These are phyloP conservation scores for Lentithecium fluviatile DNA, from an alignment of 495 filamentous ascomycete species.

Conservation along the genomic window DNA sequence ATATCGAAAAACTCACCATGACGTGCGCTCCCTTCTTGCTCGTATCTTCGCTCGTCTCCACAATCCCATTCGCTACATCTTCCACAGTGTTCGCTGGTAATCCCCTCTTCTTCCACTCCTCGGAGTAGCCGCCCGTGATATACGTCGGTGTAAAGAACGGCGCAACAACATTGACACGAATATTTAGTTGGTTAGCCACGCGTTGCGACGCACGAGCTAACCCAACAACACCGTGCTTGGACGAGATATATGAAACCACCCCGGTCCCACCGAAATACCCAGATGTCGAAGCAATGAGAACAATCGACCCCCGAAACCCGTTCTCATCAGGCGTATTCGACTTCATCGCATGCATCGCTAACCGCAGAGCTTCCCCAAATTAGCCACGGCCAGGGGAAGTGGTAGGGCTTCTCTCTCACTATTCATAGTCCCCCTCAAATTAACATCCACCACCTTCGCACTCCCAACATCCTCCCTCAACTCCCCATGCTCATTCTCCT, in stretches of 20 bases:
- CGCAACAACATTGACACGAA: conserved; percentile 26
- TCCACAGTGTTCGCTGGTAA: conserved; percentile 30
- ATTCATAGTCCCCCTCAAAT: conserved; percentile 47
- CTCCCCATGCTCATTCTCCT: conserved; percentile 45
- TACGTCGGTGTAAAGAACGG: conserved; percentile 33
- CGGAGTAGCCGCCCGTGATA: conserved; percentile 24
- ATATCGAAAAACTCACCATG: conserved; percentile 9
- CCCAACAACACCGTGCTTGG: conserved; percentile 28
- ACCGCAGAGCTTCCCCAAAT: conserved; percentile 14
- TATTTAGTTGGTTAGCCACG: conserved; percentile 12
- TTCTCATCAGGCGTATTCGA: conserved; percentile 12
- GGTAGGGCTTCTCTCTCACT: conserved; percentile 20
- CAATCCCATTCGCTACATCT: conserved; percentile 22
- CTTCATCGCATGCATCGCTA: conserved; percentile 25
- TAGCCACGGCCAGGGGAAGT: background rate
- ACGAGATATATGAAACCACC: conserved; percentile 23
- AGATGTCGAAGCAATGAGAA: conserved; percentile 30
- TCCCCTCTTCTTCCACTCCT: conserved; percentile 18
- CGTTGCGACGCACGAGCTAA: conserved; percentile 21
- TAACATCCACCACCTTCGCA: conserved; percentile 46
- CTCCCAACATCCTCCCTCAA: conserved; percentile 44
- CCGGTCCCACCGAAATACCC: conserved; percentile 29
- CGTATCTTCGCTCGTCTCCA: conserved; percentile 12
- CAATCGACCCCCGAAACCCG: conserved; percentile 21
- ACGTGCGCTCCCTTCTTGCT: conserved; percentile 17